Percentiles rank a stretch among this genome's conserved stretches.
Conservation (phyloP, 306 rosid genomes). For the Acacia crassicarpa region DNA sequence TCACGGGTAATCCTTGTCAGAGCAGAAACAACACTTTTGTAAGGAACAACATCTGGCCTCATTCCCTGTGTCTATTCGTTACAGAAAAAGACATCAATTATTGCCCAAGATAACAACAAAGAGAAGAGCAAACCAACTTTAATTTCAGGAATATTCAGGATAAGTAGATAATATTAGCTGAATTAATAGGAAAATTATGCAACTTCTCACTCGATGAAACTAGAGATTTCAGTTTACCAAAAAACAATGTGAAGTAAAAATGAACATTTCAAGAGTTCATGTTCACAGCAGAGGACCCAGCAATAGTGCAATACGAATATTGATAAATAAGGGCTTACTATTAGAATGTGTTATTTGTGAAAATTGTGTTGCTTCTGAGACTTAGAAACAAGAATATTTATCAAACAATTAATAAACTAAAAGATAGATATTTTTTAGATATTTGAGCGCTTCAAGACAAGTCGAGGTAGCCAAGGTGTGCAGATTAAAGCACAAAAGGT, state of each 20-base stretch:
- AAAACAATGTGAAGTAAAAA: background rate
- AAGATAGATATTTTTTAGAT: background rate
- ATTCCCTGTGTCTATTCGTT: constrained; percentile 82
- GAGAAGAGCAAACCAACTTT: background rate
- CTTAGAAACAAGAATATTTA: background rate
- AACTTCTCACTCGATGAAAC: background rate
- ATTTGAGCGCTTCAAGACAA: constrained; percentile 12
- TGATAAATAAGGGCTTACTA: background rate
- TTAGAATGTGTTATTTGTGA: background rate
- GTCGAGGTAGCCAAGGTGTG: background rate
- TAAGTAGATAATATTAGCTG: background rate
- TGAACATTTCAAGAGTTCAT: background rate
- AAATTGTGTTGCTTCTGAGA: background rate
- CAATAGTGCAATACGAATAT: background rate
- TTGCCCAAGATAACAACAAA: constrained; percentile 10
- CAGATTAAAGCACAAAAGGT: background rate
- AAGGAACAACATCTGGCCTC: constrained; percentile 86
- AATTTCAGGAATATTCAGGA: background rate
- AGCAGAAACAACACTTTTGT: constrained; percentile 85
- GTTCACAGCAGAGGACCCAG: background rate
- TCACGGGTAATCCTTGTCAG: constrained; percentile 79
- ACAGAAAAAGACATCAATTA: constrained; percentile 30
- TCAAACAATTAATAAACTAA: constrained; percentile 5
- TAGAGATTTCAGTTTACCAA: constrained; percentile 7
- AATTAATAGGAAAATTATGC: background rate